A percentile compares a stretch with the other conserved stretches of the same genome.
Evolutionary conservation across 140 eudicot species (phyloP).

Genomic region (Oenanthe javanica): DNA sequence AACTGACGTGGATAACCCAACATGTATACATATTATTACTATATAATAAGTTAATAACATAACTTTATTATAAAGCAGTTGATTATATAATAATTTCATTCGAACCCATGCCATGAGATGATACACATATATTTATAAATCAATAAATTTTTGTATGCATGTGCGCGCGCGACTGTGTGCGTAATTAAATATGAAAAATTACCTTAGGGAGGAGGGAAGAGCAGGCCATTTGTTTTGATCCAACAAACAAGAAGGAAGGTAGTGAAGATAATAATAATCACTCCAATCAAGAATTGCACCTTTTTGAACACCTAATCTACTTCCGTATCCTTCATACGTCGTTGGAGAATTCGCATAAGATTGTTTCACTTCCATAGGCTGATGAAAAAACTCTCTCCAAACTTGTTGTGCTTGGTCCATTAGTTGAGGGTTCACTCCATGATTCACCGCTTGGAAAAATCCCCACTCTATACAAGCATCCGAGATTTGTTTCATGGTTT

Average conservation of each 20-base stretch:
- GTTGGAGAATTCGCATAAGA: constrained; percentile 53
- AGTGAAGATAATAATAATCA: constrained; percentile 75
- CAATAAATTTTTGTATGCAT: neutral
- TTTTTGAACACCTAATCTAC: constrained; percentile 65
- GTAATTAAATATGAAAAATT: neutral
- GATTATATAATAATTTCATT: neutral
- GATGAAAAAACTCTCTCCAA: constrained; percentile 73
- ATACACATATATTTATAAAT: neutral
- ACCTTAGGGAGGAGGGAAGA: constrained; percentile 57
- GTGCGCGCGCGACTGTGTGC: neutral
- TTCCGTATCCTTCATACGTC: constrained; percentile 89
- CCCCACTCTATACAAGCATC: constrained; percentile 79
- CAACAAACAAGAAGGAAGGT: constrained; percentile 48
- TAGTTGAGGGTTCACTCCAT: constrained; percentile 49
- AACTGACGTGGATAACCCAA: neutral
- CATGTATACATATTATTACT: neutral
- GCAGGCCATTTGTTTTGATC: constrained; percentile 81
- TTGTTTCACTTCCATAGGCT: constrained; percentile 75
- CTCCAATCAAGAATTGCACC: constrained; percentile 93
- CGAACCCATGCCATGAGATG: neutral
- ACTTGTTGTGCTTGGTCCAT: constrained; percentile 57
- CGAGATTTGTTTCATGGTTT: constrained; percentile 25
- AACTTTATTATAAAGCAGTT: neutral
- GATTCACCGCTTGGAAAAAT: constrained; percentile 74
- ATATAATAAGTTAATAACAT: neutral